Conservation (phyloP, 2,329 filamentous ascomycete species). For the Zymoseptoria ardabiliae region DNA sequence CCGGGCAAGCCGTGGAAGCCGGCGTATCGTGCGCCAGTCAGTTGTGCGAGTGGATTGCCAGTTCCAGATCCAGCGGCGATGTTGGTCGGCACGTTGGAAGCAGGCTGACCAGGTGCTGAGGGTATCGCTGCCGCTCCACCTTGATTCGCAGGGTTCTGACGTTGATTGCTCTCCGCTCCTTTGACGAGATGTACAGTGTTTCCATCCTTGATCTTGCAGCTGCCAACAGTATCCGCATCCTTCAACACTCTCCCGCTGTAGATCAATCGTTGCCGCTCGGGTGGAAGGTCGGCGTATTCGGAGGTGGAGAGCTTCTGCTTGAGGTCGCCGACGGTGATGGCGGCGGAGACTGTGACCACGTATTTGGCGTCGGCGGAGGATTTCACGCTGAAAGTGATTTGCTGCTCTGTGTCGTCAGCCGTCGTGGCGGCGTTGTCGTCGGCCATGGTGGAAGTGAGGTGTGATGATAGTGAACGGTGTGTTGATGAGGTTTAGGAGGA, state of each 20-base stretch:
- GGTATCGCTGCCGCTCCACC: conserved; percentile 33
- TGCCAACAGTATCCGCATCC: conserved; percentile 75
- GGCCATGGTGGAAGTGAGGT: conserved; percentile 46
- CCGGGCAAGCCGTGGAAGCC: conserved; percentile 85
- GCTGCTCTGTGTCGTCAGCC: conserved; percentile 59
- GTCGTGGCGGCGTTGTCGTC: conserved; percentile 36
- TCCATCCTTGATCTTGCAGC: conserved; percentile 91
- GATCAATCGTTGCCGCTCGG: conserved; percentile 87
- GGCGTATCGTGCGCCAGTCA: conserved; percentile 90
- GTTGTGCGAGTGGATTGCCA: conserved; percentile 80
- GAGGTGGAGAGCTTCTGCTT: conserved; percentile 78
- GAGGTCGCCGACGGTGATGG: conserved; percentile 72
- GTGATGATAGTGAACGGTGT: neutral
- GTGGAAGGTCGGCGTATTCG: conserved; percentile 79
- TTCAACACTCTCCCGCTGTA: conserved; percentile 97
- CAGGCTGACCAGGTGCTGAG: conserved; percentile 40
- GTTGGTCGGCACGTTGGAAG: conserved; percentile 62
- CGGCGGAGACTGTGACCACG: conserved; percentile 69
- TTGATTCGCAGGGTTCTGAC: conserved; percentile 49
- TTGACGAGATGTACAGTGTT: conserved; percentile 97
- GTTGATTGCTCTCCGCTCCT: conserved; percentile 80
- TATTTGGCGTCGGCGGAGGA: conserved; percentile 86
- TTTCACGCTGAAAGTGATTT: conserved; percentile 95
- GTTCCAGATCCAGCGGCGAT: conserved; percentile 71
- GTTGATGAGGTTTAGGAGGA: neutral